Conservation (phyloP, 2,329 filamentous ascomycete species). For the Xylariaceae sp. region DNA sequence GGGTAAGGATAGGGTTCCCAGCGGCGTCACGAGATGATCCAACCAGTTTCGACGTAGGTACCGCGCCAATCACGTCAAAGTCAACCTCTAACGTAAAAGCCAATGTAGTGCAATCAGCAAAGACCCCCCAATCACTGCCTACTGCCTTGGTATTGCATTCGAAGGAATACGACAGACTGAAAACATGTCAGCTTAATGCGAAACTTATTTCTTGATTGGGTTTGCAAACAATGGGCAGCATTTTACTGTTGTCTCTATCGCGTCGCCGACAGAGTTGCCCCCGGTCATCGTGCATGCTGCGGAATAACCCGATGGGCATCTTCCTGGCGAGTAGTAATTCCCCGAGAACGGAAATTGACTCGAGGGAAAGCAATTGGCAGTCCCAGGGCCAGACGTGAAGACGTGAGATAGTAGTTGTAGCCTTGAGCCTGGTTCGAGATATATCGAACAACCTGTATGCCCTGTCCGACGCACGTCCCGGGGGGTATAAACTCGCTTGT, state of each 20-base stretch:
- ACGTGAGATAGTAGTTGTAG: slow-evolving; percentile 13
- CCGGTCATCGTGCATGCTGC: slow-evolving; percentile 2
- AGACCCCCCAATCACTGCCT: slow-evolving; percentile 6
- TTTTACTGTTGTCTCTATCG: slow-evolving; percentile 9
- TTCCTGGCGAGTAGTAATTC: slow-evolving; percentile 14
- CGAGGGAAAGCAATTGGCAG: slow-evolving; percentile 7
- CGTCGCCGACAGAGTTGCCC: not conserved
- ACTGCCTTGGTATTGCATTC: slow-evolving; percentile 3
- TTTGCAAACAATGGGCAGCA: slow-evolving; percentile 12
- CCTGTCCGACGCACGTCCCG: not conserved
- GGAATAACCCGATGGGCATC: slow-evolving; percentile 16
- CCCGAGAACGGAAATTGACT: slow-evolving; percentile 4
- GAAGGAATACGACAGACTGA: slow-evolving; percentile 3
- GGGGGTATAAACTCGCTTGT: slow-evolving; percentile 9
- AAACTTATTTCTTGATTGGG: not conserved
- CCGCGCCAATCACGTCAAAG: not conserved
- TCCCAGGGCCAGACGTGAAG: slow-evolving; percentile 3
- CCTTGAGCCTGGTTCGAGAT: not conserved
- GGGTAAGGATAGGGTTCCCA: not conserved
- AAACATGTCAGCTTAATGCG: not conserved
- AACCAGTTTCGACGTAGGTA: not conserved
- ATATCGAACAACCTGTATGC: not conserved
- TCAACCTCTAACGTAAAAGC: not conserved
- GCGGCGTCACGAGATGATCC: not conserved
- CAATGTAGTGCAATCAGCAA: slow-evolving; percentile 7